Evolutionary conservation across 1,284 basidiomycete species (phyloP), one percentile per base, ranked within the genome.

Genomic region (Ustilago loliicola): DNA sequence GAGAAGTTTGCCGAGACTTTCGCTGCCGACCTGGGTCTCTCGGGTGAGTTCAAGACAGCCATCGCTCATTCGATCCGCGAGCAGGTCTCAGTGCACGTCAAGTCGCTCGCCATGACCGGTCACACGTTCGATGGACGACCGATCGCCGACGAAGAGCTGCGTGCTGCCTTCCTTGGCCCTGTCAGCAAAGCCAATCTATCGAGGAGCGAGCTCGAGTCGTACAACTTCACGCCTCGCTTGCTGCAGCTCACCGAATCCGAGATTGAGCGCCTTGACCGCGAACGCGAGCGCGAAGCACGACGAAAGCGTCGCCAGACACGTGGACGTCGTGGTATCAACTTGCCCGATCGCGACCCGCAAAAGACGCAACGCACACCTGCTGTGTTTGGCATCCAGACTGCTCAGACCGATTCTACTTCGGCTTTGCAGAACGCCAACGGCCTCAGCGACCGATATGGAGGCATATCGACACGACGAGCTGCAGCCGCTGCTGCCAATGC

Each of bases 31-130:
- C 88, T 99, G 19, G 97, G 97, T 1, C 88, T 99, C 21, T 90
- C 90, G 36, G 94, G 95, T 45, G 96, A 99, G 87, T 76, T 66
- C 80, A 95, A 93, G 86, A 98, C 96, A 23, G 95, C 96, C 17
- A 94, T 99, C 68, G 92, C 94, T 0, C 96, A 99, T 86, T 92
- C 92, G 36, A 98, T 99, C 77, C 92, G 96, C 54, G 97, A 99
- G 87, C 97, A 99, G 88, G 91, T 95, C 15, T 91, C 94, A 66
- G 91, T 92, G 2, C 95, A 96, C 87, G 92, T 95, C 87, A 95
- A 96, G 82, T 96, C 94, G 0, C 90, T 99, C 3, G 94, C 94
- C 89, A 90, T 98, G 55, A 91, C 96, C 61, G 94, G 95, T 2
- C 94, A 98, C 86, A 91, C 92, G 0, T 91, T 92, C 19, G 93